A percentile compares a stretch with the other conserved stretches of the same genome.
Evolutionary conservation across 2,329 filamentous ascomycete genomes (phyloP).

Genomic region (Apiospora saccharicola): DNA sequence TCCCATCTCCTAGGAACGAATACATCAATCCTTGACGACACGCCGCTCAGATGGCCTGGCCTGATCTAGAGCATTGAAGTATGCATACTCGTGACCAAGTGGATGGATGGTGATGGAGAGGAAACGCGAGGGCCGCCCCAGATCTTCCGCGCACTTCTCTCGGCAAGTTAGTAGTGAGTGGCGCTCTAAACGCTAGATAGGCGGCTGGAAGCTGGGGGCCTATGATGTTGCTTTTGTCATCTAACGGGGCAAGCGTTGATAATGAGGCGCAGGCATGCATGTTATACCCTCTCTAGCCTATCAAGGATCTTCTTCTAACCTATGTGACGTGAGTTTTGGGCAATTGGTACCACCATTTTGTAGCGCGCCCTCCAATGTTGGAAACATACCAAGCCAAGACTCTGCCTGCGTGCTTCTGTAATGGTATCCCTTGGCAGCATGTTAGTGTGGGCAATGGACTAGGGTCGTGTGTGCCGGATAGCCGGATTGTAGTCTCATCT

Average conservation of each 20-base stretch:
- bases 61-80: too few relatives aligned
- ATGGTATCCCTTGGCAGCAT: neutral
- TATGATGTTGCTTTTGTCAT: neutral
- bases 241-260: neutral
- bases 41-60: neutral
- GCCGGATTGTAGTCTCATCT: conserved; percentile 19
- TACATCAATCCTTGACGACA: neutral
- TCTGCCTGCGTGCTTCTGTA: conserved; percentile 6
- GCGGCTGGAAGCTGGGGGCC: neutral
- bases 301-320: neutral
- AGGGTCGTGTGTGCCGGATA: conserved; percentile 25
- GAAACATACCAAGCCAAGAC: neutral
- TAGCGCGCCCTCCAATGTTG: conserved; percentile 11
- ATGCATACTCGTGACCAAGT: neutral
- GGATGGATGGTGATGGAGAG: neutral
- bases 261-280: neutral
- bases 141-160: neutral
- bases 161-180: neutral
- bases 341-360: neutral
- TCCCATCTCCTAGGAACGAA: neutral
- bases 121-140: neutral
- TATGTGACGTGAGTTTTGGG: neutral
- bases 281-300: neutral
- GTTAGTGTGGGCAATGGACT: conserved; percentile 16
- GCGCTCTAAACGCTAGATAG: neutral